Conservation (phyloP, 73 alveolate genomes). For the Stentor coeruleus region DNA sequence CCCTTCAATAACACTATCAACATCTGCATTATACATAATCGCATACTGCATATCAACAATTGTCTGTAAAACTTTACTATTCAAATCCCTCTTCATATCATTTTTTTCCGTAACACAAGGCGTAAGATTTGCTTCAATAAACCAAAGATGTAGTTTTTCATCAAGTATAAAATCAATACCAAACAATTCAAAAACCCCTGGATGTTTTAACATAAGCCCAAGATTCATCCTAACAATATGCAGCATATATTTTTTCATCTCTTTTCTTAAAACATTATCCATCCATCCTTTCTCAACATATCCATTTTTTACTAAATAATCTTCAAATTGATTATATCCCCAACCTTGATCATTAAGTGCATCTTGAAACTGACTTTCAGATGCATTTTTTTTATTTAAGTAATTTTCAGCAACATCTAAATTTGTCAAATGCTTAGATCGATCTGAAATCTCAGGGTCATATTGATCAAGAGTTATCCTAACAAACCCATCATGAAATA, state of each 20-base stretch:
- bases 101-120: not conserved
- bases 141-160: slow-evolving; percentile 23
- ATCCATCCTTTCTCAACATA: not conserved
- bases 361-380: not conserved
- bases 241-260: not conserved
- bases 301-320: not conserved
- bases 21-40: not conserved
- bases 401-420: not conserved
- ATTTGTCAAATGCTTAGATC: not conserved
- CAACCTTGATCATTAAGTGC: not conserved
- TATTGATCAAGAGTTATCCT: not conserved
- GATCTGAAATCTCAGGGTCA: not conserved
- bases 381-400: not conserved
- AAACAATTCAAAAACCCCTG: slow-evolving; percentile 16
- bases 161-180: slow-evolving; percentile 13
- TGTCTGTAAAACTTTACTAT: not conserved
- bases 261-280: not conserved
- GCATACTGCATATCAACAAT: not conserved
- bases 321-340: slow-evolving; percentile 3
- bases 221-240: not conserved
- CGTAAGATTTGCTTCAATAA: not conserved
- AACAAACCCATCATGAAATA: slow-evolving; percentile 6
- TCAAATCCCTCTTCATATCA: not conserved
- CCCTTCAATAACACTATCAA: not conserved
- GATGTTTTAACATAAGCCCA: not conserved